Conservation (phyloP, 2,329 filamentous ascomycete species). For the Xylariaceae sp. region DNA sequence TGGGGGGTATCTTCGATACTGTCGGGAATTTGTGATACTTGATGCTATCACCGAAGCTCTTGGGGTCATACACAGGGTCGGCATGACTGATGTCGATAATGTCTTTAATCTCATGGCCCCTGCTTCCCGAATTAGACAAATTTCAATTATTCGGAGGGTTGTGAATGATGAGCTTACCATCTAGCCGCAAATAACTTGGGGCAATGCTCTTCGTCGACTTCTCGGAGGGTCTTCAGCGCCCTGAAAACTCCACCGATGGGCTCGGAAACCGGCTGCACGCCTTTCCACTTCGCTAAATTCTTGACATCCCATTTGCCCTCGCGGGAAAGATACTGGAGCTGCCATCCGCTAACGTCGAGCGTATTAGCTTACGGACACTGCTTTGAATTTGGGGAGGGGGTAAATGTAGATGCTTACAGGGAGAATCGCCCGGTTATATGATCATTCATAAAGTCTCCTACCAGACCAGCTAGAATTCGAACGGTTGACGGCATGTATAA, state of each 20-base stretch:
- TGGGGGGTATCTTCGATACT: slow-evolving; percentile 83
- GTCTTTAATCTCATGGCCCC: slow-evolving; percentile 64
- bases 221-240: slow-evolving; percentile 88
- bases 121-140: slow-evolving; percentile 46
- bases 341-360: slow-evolving; percentile 60
- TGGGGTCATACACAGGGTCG: slow-evolving; percentile 81
- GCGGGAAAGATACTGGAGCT: slow-evolving; percentile 80
- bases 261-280: slow-evolving; percentile 69
- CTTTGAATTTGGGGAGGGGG: too few species aligned
- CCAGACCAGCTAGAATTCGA: slow-evolving; percentile 71
- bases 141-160: not conserved
- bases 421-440: slow-evolving; percentile 74
- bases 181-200: slow-evolving; percentile 60
- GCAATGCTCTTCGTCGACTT: slow-evolving; percentile 79
- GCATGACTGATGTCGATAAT: slow-evolving; percentile 91
- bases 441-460: slow-evolving; percentile 74
- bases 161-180: slow-evolving; percentile 22
- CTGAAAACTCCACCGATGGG: slow-evolving; percentile 77
- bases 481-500: slow-evolving; percentile 75
- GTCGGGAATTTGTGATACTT: slow-evolving; percentile 85
- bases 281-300: slow-evolving; percentile 88
- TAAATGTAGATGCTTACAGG: slow-evolving; percentile 38
- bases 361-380: slow-evolving; percentile 2
- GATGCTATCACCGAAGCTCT: slow-evolving; percentile 62
- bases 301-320: slow-evolving; percentile 98